phyloP scores from a whole-genome alignment of 768 basidiomycete species.

The Thelephora aurantiotincta region DNA sequence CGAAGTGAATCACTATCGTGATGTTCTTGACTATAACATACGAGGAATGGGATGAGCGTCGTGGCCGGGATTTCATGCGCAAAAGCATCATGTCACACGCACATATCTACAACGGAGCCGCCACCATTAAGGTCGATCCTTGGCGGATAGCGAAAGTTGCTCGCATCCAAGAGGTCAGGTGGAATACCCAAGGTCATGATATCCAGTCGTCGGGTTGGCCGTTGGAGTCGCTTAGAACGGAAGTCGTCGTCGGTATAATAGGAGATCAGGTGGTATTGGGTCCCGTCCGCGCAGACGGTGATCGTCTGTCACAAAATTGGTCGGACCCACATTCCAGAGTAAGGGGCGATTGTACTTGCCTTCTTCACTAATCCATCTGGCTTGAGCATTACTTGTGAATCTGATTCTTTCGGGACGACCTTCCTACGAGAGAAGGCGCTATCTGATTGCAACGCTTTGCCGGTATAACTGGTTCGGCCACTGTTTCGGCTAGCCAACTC shows the following conservation, averaged over 20 bases:
- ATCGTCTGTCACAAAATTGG: conserved; percentile 44
- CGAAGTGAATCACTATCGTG: background rate
- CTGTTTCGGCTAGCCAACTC: conserved; percentile 60
- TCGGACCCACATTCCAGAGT: background rate
- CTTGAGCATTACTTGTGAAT: conserved; percentile 14
- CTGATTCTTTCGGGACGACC: conserved; percentile 2
- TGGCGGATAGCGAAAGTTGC: conserved; percentile 76
- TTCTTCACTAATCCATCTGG: conserved; percentile 72
- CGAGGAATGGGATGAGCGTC: background rate
- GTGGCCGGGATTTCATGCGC: background rate
- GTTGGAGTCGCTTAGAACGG: conserved; percentile 48
- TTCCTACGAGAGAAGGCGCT: background rate
- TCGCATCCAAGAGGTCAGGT: conserved; percentile 61
- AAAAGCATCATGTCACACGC: background rate
- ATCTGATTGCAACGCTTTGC: background rate
- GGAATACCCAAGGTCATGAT: conserved; percentile 64
- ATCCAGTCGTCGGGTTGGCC: conserved; percentile 56
- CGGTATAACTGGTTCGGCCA: conserved; percentile 21
- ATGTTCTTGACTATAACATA: background rate
- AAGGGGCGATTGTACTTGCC: conserved; percentile 20
- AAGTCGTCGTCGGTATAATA: conserved; percentile 78
- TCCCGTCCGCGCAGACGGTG: conserved; percentile 66
- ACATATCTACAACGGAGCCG: conserved; percentile 27
- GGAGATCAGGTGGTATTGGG: conserved; percentile 70
- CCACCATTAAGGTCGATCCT: conserved; percentile 64